These are phyloP conservation scores for Fragaria vesca DNA, from an alignment of 306 rosid genomes.

Conservation along the genomic window DNA sequence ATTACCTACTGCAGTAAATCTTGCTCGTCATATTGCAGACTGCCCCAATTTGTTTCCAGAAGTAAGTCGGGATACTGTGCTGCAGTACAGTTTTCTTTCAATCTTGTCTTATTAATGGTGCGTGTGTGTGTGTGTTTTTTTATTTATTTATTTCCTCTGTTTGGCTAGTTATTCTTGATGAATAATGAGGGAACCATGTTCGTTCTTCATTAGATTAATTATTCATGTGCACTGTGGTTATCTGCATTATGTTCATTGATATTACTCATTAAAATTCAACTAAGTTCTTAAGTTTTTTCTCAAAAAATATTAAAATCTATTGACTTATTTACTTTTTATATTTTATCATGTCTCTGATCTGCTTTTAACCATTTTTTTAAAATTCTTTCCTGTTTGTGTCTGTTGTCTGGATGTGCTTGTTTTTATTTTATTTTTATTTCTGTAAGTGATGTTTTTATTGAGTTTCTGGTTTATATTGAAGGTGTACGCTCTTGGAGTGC, in stretches of 20 bases:
- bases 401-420: neutral
- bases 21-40: slow-evolving; percentile 80
- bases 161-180: neutral
- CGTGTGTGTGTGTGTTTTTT: too few relatives aligned
- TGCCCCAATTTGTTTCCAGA: slow-evolving; percentile 95
- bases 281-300: neutral
- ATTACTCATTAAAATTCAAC: neutral
- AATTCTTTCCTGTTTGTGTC: neutral
- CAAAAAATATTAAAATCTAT: neutral
- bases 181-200: neutral
- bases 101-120: neutral
- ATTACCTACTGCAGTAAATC: slow-evolving; percentile 72
- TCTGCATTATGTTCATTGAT: neutral
- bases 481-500: neutral
- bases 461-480: neutral
- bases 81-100: neutral
- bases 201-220: neutral
- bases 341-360: neutral
- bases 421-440: neutral
- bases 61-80: slow-evolving; percentile 40
- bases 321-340: neutral
- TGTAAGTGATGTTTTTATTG: neutral
- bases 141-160: neutral
- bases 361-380: neutral
- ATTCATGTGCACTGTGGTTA: neutral